Evolutionary conservation across 805 yeast genomes (phyloP).

Genomic region (Metahyphopichia silvanorum): DNA sequence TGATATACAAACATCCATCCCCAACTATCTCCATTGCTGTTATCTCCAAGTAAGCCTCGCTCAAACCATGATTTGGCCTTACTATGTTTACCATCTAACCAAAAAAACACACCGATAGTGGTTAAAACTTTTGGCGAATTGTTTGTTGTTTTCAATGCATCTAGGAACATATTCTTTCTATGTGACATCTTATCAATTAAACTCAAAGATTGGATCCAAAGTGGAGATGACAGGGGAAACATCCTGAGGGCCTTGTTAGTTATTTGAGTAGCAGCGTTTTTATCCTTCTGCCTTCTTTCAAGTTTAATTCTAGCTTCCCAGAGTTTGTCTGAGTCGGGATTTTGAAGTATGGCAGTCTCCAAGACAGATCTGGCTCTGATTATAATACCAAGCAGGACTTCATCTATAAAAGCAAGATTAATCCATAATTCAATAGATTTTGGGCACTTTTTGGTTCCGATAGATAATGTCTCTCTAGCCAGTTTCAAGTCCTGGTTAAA

Average conservation of each 20-base stretch:
- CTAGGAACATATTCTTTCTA: constrained; percentile 56
- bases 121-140: constrained; percentile 58
- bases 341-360: constrained; percentile 60
- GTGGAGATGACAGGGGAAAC: constrained; percentile 53
- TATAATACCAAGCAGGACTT: constrained; percentile 30
- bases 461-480: constrained; percentile 47
- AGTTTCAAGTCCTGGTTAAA: constrained; percentile 21
- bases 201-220: constrained; percentile 66
- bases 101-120: constrained; percentile 65
- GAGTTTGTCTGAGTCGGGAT: constrained; percentile 47
- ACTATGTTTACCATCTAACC: constrained; percentile 57
- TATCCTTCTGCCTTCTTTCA: constrained; percentile 51
- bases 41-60: constrained; percentile 55
- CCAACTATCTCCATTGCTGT: constrained; percentile 75
- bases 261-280: constrained; percentile 50
- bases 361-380: constrained; percentile 68
- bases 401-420: constrained; percentile 46
- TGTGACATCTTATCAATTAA: constrained; percentile 46
- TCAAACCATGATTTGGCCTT: constrained; percentile 76
- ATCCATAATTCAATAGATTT: constrained; percentile 52
- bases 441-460: constrained; percentile 51
- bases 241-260: constrained; percentile 56
- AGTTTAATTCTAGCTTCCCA: constrained; percentile 58
- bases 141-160: constrained; percentile 66
- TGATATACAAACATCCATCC: constrained; percentile 55